Conservation (phyloP, 371 early-diverging fungal species). For the Mucor lusitanicus region DNA sequence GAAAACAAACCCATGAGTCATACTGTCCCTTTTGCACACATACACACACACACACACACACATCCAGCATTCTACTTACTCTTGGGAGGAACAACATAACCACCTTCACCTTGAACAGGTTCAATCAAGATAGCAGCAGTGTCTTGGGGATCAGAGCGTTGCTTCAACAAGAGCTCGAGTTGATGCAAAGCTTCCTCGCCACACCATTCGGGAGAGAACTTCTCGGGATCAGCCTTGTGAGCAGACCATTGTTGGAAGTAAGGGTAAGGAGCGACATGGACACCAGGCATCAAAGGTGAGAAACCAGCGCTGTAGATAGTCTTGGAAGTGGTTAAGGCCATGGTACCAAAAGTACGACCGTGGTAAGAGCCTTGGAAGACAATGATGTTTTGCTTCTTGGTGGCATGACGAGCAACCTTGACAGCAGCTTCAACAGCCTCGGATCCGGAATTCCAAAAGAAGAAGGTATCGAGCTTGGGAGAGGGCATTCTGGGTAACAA, state of each 20-base stretch:
- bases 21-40: background rate
- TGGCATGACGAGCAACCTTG: conserved; percentile 62
- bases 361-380: conserved; percentile 58
- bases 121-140: conserved; percentile 82
- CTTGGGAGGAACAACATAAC: conserved; percentile 71
- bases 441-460: conserved; percentile 63
- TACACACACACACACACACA: background rate
- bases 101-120: conserved; percentile 86
- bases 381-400: conserved; percentile 57
- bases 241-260: conserved; percentile 54
- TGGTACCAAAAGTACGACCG: conserved; percentile 62
- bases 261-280: conserved; percentile 57
- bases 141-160: conserved; percentile 48
- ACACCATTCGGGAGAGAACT: conserved; percentile 46
- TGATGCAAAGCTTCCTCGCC: conserved; percentile 51
- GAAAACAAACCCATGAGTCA: background rate
- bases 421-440: conserved; percentile 63
- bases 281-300: conserved; percentile 60
- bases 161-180: conserved; percentile 50
- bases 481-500: conserved; percentile 53
- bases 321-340: conserved; percentile 61
- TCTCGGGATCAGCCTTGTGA: conserved; percentile 41
- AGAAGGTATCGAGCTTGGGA: conserved; percentile 52
- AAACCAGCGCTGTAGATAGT: conserved; percentile 55
- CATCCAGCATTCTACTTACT: conserved; percentile 26